These are phyloP conservation scores for Ustilago crameri DNA, from an alignment of 1,284 basidiomycete genomes.

Conservation along the genomic window DNA sequence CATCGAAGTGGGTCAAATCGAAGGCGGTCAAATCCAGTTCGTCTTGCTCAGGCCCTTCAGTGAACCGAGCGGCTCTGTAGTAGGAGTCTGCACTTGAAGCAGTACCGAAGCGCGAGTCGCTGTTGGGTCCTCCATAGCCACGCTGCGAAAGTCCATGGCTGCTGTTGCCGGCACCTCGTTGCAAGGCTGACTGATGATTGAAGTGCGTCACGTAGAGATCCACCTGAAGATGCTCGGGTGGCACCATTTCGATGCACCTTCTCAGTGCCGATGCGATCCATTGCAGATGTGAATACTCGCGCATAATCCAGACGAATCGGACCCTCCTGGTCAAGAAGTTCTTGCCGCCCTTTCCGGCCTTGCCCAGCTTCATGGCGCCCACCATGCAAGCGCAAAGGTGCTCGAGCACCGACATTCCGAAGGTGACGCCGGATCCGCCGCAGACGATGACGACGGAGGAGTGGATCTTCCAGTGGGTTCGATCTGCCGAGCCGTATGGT, in stretches of 20 bases:
- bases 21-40: constrained; percentile 73
- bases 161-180: constrained; percentile 1
- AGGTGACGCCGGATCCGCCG: constrained; percentile 83
- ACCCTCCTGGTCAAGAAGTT: constrained; percentile 74
- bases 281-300: constrained; percentile 83
- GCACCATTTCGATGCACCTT: constrained; percentile 76
- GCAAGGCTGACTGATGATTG: constrained; percentile 47
- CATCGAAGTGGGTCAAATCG: constrained; percentile 84
- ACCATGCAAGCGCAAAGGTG: constrained; percentile 77
- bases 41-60: constrained; percentile 70
- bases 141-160: constrained; percentile 12
- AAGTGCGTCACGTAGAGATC: constrained; percentile 77
- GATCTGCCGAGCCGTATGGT: constrained; percentile 79
- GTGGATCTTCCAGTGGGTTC: constrained; percentile 75
- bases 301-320: constrained; percentile 84
- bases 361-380: constrained; percentile 37
- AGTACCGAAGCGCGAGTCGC: constrained; percentile 14
- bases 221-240: constrained; percentile 75
- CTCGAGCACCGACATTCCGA: constrained; percentile 79
- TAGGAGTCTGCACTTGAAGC: constrained; percentile 14
- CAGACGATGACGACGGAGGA: constrained; percentile 78
- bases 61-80: constrained; percentile 48
- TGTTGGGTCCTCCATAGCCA: constrained; percentile 10
- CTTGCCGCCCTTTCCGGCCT: constrained; percentile 65
- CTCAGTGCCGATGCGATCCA: constrained; percentile 81